A percentile compares a stretch with the other conserved stretches of the same genome.
These are phyloP conservation scores for Chlamydomonas reinhardtii DNA, from an alignment of 163 green algal genomes.

Conservation along the genomic window DNA sequence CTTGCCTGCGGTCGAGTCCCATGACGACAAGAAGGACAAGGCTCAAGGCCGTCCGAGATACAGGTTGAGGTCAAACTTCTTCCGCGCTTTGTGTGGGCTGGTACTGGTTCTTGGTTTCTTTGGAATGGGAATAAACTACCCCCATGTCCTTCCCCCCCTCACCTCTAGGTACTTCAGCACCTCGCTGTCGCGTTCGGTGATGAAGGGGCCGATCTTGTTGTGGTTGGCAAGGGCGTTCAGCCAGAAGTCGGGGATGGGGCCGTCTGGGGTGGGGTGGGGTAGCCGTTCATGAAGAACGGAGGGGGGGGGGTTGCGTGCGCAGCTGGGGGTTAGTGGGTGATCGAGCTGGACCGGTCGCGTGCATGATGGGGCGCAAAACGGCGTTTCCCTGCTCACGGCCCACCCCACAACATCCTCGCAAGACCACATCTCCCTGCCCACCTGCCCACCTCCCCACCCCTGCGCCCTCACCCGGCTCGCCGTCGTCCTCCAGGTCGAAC, in stretches of 20 bases:
- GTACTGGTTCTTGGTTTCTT: too few relatives aligned
- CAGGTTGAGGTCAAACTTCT: too few relatives aligned
- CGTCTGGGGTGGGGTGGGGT: conserved; percentile 14
- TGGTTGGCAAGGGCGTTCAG: conserved; percentile 89
- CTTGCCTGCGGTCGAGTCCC: background rate
- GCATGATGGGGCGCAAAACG: too few relatives aligned
- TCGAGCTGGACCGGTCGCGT: too few relatives aligned
- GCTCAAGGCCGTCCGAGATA: too few relatives aligned
- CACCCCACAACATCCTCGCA: too few relatives aligned
- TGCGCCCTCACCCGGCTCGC: conserved; percentile 58
- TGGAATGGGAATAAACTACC: too few relatives aligned
- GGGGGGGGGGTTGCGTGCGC: background rate
- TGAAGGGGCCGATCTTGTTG: conserved; percentile 73
- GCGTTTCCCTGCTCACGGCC: too few relatives aligned
- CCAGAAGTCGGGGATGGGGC: conserved; percentile 95
- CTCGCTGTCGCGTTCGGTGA: conserved; percentile 91
- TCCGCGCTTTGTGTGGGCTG: too few relatives aligned
- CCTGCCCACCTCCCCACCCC: background rate
- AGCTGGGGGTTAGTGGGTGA: background rate
- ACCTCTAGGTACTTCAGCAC: conserved; percentile 80
- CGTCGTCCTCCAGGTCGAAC: conserved; percentile 66
- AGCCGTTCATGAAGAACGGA: background rate
- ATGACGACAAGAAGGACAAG: too few relatives aligned
- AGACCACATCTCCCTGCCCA: too few relatives aligned
- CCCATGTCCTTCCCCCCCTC: background rate